Evolutionary conservation across 257 asterid species (phyloP).

Genomic region (Fraxinus quadrangulata): DNA sequence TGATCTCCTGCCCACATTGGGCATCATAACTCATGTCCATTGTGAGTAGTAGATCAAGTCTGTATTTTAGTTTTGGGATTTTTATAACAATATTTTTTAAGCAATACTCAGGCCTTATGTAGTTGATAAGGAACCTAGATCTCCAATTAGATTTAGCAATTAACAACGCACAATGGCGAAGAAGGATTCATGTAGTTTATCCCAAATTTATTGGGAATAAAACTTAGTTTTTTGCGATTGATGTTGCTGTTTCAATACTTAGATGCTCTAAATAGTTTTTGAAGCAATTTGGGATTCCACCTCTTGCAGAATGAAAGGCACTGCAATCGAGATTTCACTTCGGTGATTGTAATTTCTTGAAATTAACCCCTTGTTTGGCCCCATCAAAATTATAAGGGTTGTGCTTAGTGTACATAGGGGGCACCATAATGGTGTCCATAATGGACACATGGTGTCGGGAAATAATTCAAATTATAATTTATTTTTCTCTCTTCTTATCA

Average conservation of each 20-base stretch:
- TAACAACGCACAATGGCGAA: not conserved
- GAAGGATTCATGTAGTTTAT: not conserved
- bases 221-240: not conserved
- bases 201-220: not conserved
- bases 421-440: too few relatives aligned
- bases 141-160: not conserved
- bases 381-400: too few relatives aligned
- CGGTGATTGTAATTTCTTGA: not conserved
- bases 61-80: too few relatives aligned
- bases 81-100: not conserved
- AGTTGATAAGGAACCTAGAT: not conserved
- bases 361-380: not conserved
- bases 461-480: too few relatives aligned
- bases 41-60: too few relatives aligned
- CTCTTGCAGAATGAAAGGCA: not conserved
- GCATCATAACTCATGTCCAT: too few relatives aligned
- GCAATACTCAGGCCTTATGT: not conserved
- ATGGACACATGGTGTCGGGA: too few relatives aligned
- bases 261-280: not conserved
- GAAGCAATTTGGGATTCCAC: not conserved
- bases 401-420: too few relatives aligned
- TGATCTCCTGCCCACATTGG: too few relatives aligned
- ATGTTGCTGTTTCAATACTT: not conserved
- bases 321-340: not conserved
- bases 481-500: too few relatives aligned